A percentile compares a stretch with the other conserved stretches of the same genome.
phyloP scores from a whole-genome alignment of 768 basidiomycete species.

The Mycena kentingensis region DNA sequence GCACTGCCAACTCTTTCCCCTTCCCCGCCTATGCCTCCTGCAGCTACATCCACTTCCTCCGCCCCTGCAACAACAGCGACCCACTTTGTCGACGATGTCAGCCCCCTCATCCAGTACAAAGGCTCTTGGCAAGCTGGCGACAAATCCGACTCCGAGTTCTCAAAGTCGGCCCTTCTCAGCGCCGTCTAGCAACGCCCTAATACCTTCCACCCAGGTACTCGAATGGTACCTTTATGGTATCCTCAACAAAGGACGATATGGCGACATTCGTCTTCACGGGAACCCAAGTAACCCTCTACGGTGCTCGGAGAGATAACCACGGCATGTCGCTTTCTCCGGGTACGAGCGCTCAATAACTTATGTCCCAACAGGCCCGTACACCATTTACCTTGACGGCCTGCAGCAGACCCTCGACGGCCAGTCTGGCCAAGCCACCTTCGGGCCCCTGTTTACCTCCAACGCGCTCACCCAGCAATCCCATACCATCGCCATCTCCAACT shows the following conservation, averaged over 20 bases:
- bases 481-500: slow-evolving; percentile 27
- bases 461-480: slow-evolving; percentile 33
- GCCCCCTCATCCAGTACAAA: slow-evolving; percentile 29
- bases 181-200: not conserved
- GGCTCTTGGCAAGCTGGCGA: slow-evolving; percentile 26
- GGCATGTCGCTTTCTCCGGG: slow-evolving; percentile 24
- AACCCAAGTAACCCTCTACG: slow-evolving; percentile 38
- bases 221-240: slow-evolving; percentile 37
- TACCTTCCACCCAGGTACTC: slow-evolving; percentile 32
- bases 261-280: slow-evolving; percentile 41
- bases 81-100: slow-evolving; percentile 33
- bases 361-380: slow-evolving; percentile 24
- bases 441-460: slow-evolving; percentile 33
- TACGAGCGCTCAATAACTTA: not conserved
- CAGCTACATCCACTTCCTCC: slow-evolving; percentile 1
- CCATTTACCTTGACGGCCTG: slow-evolving; percentile 33
- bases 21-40: too few species aligned
- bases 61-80: slow-evolving; percentile 26
- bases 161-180: not conserved
- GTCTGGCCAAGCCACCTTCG: slow-evolving; percentile 22
- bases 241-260: slow-evolving; percentile 30
- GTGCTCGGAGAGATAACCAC: slow-evolving; percentile 38
- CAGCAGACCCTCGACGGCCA: slow-evolving; percentile 24
- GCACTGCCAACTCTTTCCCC: not conserved
- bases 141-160: slow-evolving; percentile 15